Evolutionary conservation across 441 rosid species (phyloP).

Genomic region (Populus hybrid): DNA sequence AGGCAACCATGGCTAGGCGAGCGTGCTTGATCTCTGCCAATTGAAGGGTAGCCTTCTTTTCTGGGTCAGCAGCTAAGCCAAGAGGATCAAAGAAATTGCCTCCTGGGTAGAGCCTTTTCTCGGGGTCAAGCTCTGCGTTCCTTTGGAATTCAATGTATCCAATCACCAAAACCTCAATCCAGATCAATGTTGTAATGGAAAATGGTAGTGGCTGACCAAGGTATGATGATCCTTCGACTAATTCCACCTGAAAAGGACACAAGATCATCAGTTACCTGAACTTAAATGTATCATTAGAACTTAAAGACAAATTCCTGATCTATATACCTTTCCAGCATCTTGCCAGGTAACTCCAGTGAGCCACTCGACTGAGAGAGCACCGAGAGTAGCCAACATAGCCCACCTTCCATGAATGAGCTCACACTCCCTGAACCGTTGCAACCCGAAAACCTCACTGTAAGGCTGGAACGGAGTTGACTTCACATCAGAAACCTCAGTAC

Average conservation of each 20-base stretch:
- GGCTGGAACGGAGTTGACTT: slow-evolving; percentile 91
- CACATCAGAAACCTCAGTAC: slow-evolving; percentile 54
- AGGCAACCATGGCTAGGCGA: slow-evolving; percentile 94
- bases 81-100: slow-evolving; percentile 83
- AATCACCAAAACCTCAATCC: slow-evolving; percentile 79
- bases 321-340: slow-evolving; percentile 88
- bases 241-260: slow-evolving; percentile 56
- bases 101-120: slow-evolving; percentile 82
- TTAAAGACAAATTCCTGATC: background rate
- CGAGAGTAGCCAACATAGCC: slow-evolving; percentile 97
- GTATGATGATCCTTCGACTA: slow-evolving; percentile 85
- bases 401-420: slow-evolving; percentile 93
- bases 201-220: slow-evolving; percentile 88
- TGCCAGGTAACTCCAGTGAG: slow-evolving; percentile 94
- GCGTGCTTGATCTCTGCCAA: slow-evolving; percentile 97
- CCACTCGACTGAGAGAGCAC: slow-evolving; percentile 82
- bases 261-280: background rate
- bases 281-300: background rate
- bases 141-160: slow-evolving; percentile 97
- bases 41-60: slow-evolving; percentile 77
- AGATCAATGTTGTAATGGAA: slow-evolving; percentile 74
- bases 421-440: slow-evolving; percentile 88
- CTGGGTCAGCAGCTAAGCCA: slow-evolving; percentile 79
- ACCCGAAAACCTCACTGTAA: slow-evolving; percentile 81
- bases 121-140: slow-evolving; percentile 88